Evolutionary conservation across 1,284 basidiomycete genomes (phyloP), one percentile per base, ranked within the genome.

Genomic region (Ganoderma resinaceum): DNA sequence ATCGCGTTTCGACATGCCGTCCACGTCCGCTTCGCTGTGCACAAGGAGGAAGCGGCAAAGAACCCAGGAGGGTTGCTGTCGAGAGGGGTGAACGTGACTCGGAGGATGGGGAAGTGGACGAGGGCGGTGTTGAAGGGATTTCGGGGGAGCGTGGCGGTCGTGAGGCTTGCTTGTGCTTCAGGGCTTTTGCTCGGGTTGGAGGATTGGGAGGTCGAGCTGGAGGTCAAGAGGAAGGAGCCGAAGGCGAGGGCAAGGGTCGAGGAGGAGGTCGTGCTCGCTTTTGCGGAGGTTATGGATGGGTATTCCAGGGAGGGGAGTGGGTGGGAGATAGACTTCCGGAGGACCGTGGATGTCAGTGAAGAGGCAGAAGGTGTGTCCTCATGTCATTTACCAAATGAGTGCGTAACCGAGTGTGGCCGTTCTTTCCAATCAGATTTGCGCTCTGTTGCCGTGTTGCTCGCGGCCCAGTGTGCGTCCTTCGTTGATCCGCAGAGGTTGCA

Each of bases 221-320:
- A 66, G 63, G 35, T 72, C 26, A 71, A 70, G 59, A 72, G 76
- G 59, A 71, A 72, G 42, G 71, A 76, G 37, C 62, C 65, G 20
- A 65, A 64, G 43, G 66, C 66, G 58, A 68, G 83, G 63, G 80
- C 79, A 2, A 77, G 75, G 60, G 83, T 90, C 6, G 90, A 94
- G 77, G 86, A 91, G 66, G 88, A 91, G 74, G 76, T 88, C 33
- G 82, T 93, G 20, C 81, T 94, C 38, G 86, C 89, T 4, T 81
- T 92, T 40, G 92, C 92, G 9, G 91, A 93, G 76, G 84, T 89
- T 9, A 86, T 92, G 77, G 91, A 93, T 72, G 76, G 83, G n/a
- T 87, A 89, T 71, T 79, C 78, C 26, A 76, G 77, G 63, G 75
- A 74, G 59, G 70, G 75, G 29, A 80, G 79, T 43, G 86, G 84